Conservation (phyloP, 2,329 filamentous ascomycete species). For the Colletotrichum coccodes region DNA sequence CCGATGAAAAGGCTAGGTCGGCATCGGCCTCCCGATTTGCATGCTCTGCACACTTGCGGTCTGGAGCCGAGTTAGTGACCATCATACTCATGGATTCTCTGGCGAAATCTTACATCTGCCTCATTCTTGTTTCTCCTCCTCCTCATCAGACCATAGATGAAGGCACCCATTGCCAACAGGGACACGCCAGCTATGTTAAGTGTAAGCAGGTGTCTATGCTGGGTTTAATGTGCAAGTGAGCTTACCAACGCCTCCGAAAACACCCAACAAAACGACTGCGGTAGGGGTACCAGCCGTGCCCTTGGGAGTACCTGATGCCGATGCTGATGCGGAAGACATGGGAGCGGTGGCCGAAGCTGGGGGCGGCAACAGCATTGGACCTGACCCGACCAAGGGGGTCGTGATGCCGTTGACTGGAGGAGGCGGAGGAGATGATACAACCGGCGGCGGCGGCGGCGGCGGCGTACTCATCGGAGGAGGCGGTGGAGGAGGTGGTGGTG, state of each 20-base stretch:
- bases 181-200: conserved; percentile 8
- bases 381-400: neutral
- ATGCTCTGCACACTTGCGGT: conserved; percentile 13
- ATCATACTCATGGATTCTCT: too few species aligned
- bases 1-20: conserved; percentile 1
- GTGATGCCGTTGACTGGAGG: neutral
- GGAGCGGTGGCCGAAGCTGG: neutral
- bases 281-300: conserved; percentile 23
- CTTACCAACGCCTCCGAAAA: conserved; percentile 30
- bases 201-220: neutral
- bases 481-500: conserved; percentile 1
- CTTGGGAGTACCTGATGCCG: neutral
- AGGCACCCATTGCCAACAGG: conserved; percentile 23
- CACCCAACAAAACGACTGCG: conserved; percentile 21
- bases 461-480: conserved; percentile 1
- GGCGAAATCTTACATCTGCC: conserved; percentile 1
- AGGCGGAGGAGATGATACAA: neutral
- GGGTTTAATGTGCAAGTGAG: too few species aligned
- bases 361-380: neutral
- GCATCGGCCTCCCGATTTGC: conserved; percentile 29
- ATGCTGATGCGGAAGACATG: conserved; percentile 12
- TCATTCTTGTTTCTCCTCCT: conserved; percentile 1
- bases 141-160: conserved; percentile 25
- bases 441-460: neutral
- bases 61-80: neutral